A percentile compares a stretch with the other conserved stretches of the same genome.
Evolutionary conservation across 371 early-diverging fungal species (phyloP).

Genomic region (Batrachochytrium dendrobatidis): DNA sequence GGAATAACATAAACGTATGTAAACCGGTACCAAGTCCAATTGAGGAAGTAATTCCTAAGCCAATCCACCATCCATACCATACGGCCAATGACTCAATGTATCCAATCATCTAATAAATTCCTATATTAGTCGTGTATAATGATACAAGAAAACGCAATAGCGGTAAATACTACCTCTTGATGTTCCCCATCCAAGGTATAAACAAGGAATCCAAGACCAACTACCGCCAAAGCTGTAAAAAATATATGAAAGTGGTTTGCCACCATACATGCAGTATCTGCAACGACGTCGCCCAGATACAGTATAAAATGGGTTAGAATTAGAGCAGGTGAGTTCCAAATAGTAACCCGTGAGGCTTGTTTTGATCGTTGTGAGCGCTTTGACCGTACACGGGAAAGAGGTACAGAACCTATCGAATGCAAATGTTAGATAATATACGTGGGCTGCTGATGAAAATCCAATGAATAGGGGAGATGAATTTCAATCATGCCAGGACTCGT

Average conservation of each 20-base stretch:
- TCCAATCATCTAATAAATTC: constrained; percentile 5
- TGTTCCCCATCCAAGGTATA: constrained; percentile 19
- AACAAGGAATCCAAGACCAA: constrained; percentile 5
- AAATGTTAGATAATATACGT: too few species aligned
- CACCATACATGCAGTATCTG: background rate
- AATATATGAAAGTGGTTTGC: constrained; percentile 2
- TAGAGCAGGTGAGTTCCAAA: constrained; percentile 15
- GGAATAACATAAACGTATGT: constrained; percentile 86
- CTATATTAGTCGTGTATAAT: background rate
- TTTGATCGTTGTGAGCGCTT: too few species aligned
- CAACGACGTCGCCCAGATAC: constrained; percentile 10
- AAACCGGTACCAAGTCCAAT: constrained; percentile 88
- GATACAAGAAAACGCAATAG: background rate
- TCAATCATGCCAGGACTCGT: too few species aligned
- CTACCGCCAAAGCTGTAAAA: background rate
- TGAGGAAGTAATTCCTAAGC: constrained; percentile 79
- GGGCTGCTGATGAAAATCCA: too few species aligned
- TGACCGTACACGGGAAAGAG: too few species aligned
- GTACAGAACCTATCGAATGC: too few species aligned
- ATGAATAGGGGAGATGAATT: too few species aligned
- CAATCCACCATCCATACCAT: constrained; percentile 85
- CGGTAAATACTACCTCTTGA: constrained; percentile 12
- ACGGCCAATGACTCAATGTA: constrained; percentile 22
- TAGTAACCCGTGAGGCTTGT: constrained; percentile 10
- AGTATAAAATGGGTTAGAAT: constrained; percentile 14